Evolutionary conservation across 495 filamentous ascomycete genomes (phyloP).

Genomic region (Hyaloscypha finlandica): DNA sequence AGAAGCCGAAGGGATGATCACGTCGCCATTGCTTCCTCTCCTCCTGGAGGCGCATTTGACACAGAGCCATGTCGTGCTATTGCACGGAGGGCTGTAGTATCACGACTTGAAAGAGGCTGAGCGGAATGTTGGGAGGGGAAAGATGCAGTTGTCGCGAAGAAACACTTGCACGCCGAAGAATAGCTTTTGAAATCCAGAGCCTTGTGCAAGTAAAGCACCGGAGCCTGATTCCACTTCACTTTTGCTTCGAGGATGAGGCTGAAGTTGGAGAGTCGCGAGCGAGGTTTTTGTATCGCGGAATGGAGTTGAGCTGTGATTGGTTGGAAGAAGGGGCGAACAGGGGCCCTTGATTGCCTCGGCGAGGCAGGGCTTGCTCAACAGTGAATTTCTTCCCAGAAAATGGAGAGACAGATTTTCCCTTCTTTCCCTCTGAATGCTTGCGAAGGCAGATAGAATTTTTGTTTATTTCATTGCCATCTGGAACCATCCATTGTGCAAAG

Average conservation of each 20-base stretch:
- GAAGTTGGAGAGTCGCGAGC: background rate
- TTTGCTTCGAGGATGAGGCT: slow-evolving; percentile 17
- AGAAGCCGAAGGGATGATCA: slow-evolving; percentile 98
- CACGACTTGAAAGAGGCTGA: slow-evolving; percentile 25
- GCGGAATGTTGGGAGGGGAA: slow-evolving; percentile 10
- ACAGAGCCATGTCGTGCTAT: slow-evolving; percentile 70
- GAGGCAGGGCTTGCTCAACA: background rate
- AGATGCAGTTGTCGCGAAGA: background rate
- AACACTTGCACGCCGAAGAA: background rate
- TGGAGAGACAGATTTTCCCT: background rate
- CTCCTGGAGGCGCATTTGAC: slow-evolving; percentile 84
- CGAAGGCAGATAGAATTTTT: background rate
- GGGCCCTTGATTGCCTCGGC: slow-evolving; percentile 4
- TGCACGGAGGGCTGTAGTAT: background rate
- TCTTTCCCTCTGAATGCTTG: background rate
- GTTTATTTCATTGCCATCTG: background rate
- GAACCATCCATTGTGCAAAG: background rate
- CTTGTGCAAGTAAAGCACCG: slow-evolving; percentile 3
- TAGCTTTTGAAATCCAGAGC: background rate
- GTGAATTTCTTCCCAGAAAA: background rate
- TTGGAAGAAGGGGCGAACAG: background rate
- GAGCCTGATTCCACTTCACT: background rate
- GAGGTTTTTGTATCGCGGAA: slow-evolving; percentile 11
- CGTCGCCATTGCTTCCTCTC: slow-evolving; percentile 96
- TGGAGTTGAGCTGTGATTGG: slow-evolving; percentile 1